These are phyloP conservation scores for Claviceps humidiphila DNA, from an alignment of 2,329 filamentous ascomycete genomes.

Conservation along the genomic window DNA sequence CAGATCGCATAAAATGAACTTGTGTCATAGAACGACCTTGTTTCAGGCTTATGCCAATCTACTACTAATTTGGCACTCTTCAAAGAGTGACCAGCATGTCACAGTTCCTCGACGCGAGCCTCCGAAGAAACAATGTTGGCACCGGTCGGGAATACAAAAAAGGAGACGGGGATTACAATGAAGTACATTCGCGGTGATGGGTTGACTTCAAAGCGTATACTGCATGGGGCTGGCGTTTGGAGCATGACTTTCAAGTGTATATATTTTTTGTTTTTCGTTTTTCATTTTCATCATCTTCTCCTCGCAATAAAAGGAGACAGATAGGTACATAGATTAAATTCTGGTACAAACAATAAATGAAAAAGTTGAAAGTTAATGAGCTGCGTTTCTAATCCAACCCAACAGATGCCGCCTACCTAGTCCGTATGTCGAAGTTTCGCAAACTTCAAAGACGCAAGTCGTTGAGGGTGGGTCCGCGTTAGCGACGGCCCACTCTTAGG, in stretches of 20 bases:
- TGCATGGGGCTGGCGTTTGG: conserved; percentile 4
- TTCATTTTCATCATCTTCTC: conserved; percentile 5
- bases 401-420: too few species aligned
- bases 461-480: background rate
- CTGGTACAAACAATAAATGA: background rate
- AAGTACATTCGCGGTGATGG: background rate
- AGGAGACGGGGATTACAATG: background rate
- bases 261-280: conserved; percentile 2
- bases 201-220: background rate
- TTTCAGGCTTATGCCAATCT: background rate
- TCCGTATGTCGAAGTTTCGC: too few species aligned
- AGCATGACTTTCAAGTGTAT: conserved; percentile 9
- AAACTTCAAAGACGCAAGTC: background rate
- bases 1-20: background rate
- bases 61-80: conserved; percentile 8
- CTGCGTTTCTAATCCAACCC: too few species aligned
- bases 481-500: too few species aligned
- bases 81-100: conserved; percentile 7
- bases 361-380: too few species aligned
- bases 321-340: conserved; percentile 8
- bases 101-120: conserved; percentile 8
- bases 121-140: conserved; percentile 1
- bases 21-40: background rate
- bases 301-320: conserved; percentile 10
- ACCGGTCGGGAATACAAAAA: conserved; percentile 3